These are phyloP conservation scores for Malus fusca DNA, from an alignment of 306 rosid genomes.

Conservation along the genomic window DNA sequence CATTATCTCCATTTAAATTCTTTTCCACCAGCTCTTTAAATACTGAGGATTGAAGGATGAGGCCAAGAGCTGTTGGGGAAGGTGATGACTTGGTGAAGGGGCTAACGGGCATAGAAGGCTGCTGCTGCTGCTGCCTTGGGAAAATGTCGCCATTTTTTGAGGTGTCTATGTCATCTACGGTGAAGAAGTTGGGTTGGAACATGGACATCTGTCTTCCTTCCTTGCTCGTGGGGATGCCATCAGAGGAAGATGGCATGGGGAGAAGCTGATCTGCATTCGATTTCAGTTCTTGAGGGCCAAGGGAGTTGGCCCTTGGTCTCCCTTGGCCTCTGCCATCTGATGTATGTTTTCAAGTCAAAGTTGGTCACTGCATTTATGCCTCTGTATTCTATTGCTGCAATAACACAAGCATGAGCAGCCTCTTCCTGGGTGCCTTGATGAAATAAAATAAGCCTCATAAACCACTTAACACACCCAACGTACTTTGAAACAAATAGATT, in stretches of 20 bases:
- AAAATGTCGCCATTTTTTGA: conserved; percentile 18
- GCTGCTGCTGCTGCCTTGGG: neutral
- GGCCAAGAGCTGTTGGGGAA: conserved; percentile 68
- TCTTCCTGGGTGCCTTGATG: conserved; percentile 43
- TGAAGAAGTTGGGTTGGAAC: conserved; percentile 23
- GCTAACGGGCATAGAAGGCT: conserved; percentile 35
- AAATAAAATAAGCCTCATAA: neutral
- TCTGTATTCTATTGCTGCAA: conserved; percentile 43
- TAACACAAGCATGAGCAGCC: conserved; percentile 44
- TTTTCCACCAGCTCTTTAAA: conserved; percentile 61
- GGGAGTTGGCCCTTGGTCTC: conserved; percentile 30
- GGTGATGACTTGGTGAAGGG: conserved; percentile 31
- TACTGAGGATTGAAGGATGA: conserved; percentile 66
- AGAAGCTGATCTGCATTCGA: conserved; percentile 8
- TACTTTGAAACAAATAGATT: neutral
- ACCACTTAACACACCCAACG: neutral
- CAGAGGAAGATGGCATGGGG: conserved; percentile 13
- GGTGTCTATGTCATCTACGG: conserved; percentile 21
- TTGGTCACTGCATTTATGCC: conserved; percentile 43
- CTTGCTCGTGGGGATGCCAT: conserved; percentile 18
- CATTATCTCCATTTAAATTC: conserved; percentile 30
- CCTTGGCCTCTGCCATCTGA: conserved; percentile 37
- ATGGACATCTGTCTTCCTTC: conserved; percentile 21
- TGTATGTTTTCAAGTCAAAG: conserved; percentile 43
- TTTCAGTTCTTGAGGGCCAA: conserved; percentile 31